Percentiles rank a stretch among this genome's conserved stretches.
Evolutionary conservation across 768 basidiomycete genomes (phyloP).

Genomic region (Cytidiella melzeri): DNA sequence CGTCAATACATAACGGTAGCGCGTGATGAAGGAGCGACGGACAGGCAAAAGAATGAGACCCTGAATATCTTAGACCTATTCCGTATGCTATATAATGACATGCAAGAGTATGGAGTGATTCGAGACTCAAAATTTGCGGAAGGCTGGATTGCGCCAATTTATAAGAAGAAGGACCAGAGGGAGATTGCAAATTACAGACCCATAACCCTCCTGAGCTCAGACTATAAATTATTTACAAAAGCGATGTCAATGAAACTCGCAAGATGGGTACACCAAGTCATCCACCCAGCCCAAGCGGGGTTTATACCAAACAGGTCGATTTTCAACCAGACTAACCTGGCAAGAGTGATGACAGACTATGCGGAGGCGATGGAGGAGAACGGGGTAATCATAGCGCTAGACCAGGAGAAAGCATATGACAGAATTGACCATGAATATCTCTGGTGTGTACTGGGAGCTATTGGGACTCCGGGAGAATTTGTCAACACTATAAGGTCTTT

Average conservation of each 20-base stretch:
- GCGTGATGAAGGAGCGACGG: too few species aligned
- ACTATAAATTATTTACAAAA: slow-evolving; percentile 18
- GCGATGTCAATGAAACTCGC: slow-evolving; percentile 5
- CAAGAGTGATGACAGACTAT: slow-evolving; percentile 8
- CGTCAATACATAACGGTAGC: neutral
- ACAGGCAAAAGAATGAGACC: neutral
- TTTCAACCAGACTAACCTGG: slow-evolving; percentile 12
- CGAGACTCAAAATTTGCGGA: neutral
- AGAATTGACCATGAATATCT: slow-evolving; percentile 17
- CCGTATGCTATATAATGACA: neutral
- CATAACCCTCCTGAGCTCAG: slow-evolving; percentile 16
- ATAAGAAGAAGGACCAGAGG: slow-evolving; percentile 13
- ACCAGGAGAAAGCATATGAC: slow-evolving; percentile 21
- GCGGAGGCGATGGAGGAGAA: slow-evolving; percentile 14
- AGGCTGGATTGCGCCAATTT: slow-evolving; percentile 16
- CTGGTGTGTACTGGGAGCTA: slow-evolving; percentile 4
- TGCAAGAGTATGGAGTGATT: neutral
- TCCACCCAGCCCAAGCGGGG: slow-evolving; percentile 16
- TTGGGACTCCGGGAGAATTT: slow-evolving; percentile 9
- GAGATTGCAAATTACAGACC: slow-evolving; percentile 17
- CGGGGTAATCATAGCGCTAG: slow-evolving; percentile 13
- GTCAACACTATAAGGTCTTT: slow-evolving; percentile 9
- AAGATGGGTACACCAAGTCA: neutral
- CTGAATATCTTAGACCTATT: neutral
- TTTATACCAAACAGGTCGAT: slow-evolving; percentile 15